Evolutionary conservation across 805 yeast species (phyloP).

Genomic region (Candida tallmaniae): DNA sequence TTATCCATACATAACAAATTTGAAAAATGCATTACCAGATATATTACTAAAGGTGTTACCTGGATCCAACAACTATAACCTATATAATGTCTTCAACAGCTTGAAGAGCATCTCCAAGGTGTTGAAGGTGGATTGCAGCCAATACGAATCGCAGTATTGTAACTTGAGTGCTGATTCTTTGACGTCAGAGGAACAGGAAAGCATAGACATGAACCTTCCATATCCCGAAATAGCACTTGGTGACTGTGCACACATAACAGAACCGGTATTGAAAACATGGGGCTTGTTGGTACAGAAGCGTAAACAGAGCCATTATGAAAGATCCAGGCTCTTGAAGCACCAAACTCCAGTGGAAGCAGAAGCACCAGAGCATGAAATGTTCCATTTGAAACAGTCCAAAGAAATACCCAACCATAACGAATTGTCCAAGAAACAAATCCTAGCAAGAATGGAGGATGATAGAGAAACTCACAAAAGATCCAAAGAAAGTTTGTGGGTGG

Average conservation of each 20-base stretch:
- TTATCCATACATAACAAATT: slow-evolving; percentile 33
- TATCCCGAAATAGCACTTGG: slow-evolving; percentile 24
- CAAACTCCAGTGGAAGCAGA: slow-evolving; percentile 19
- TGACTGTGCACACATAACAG: slow-evolving; percentile 17
- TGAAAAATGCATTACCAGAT: slow-evolving; percentile 31
- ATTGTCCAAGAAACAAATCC: slow-evolving; percentile 47
- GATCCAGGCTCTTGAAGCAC: slow-evolving; percentile 37
- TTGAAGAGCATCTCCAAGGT: slow-evolving; percentile 34
- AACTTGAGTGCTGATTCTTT: slow-evolving; percentile 24
- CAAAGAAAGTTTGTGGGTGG: slow-evolving; percentile 78
- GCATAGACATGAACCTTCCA: slow-evolving; percentile 26
- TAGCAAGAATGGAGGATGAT: slow-evolving; percentile 86
- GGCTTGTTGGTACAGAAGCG: slow-evolving; percentile 41
- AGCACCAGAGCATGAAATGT: slow-evolving; percentile 23
- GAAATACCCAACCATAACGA: slow-evolving; percentile 14
- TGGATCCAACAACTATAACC: slow-evolving; percentile 29
- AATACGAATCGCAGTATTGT: slow-evolving; percentile 24
- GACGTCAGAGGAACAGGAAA: slow-evolving; percentile 30
- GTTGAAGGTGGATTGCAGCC: slow-evolving; percentile 25
- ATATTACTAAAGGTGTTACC: slow-evolving; percentile 34
- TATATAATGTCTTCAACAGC: slow-evolving; percentile 32
- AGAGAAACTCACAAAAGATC: slow-evolving; percentile 84
- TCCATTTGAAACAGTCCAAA: slow-evolving; percentile 21
- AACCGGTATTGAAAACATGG: slow-evolving; percentile 42
- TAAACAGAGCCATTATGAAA: slow-evolving; percentile 49